Conservation (phyloP, 768 basidiomycete species). For the Kondoa subrosea region DNA sequence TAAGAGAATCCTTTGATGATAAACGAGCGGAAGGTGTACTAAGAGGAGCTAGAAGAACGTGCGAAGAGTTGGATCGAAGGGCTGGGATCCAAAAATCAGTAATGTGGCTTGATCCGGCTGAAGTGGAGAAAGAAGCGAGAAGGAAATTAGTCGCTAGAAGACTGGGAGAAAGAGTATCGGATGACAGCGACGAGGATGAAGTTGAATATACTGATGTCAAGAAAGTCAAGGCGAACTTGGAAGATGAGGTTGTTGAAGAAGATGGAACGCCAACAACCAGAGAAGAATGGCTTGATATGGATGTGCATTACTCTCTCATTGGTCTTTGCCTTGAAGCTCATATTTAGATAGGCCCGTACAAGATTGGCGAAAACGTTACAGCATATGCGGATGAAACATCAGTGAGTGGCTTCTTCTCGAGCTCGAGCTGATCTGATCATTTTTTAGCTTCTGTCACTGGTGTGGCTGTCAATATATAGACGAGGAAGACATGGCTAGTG, state of each 20-base stretch:
- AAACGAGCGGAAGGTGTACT: constrained; percentile 21
- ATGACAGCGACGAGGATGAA: constrained; percentile 8
- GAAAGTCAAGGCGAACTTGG: background rate
- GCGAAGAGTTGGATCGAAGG: constrained; percentile 22
- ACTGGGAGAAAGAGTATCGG: constrained; percentile 11
- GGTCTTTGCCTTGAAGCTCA: too few relatives aligned
- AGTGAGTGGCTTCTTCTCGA: constrained; percentile 4
- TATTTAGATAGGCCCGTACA: constrained; percentile 7
- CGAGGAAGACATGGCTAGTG: background rate
- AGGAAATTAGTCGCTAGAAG: constrained; percentile 2
- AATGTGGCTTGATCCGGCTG: constrained; percentile 25
- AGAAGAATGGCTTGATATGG: constrained; percentile 20
- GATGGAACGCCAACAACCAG: constrained; percentile 6
- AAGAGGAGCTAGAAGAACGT: constrained; percentile 18
- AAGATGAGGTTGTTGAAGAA: background rate
- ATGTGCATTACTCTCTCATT: constrained; percentile 3
- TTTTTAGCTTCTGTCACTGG: constrained; percentile 23
- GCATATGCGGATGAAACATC: constrained; percentile 20
- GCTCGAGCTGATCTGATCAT: too few relatives aligned
- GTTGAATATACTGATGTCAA: constrained; percentile 20
- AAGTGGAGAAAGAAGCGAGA: constrained; percentile 16
- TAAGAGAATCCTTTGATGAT: constrained; percentile 13
- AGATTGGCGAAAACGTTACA: constrained; percentile 22
- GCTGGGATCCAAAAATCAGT: constrained; percentile 16
- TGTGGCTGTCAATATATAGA: constrained; percentile 23